phyloP scores from a whole-genome alignment of 1,139 yeast genomes.

The Yamadazyma taylorii region DNA sequence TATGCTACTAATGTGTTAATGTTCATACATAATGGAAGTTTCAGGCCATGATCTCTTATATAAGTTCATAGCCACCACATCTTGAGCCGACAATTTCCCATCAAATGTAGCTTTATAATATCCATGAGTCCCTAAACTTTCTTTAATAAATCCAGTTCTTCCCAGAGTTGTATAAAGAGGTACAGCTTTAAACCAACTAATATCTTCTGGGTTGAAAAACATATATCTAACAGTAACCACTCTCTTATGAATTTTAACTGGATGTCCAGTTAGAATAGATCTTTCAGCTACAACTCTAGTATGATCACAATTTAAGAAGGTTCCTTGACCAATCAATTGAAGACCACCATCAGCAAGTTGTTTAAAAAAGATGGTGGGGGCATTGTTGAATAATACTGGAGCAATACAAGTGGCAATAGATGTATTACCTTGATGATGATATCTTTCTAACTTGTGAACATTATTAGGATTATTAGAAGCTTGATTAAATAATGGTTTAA shows the following conservation, averaged over 20 bases:
- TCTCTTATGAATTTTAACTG: slow-evolving; percentile 90
- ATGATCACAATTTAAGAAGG: slow-evolving; percentile 84
- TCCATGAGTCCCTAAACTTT: slow-evolving; percentile 97
- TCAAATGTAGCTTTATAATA: slow-evolving; percentile 96
- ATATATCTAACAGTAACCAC: slow-evolving; percentile 93
- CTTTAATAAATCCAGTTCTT: slow-evolving; percentile 90
- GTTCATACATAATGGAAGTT: slow-evolving; percentile 22
- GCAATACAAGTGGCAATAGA: slow-evolving; percentile 87
- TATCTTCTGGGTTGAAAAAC: slow-evolving; percentile 93
- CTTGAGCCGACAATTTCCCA: slow-evolving; percentile 87
- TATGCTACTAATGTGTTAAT: not conserved
- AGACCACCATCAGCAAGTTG: slow-evolving; percentile 45
- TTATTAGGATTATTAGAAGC: slow-evolving; percentile 76
- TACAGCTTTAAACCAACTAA: slow-evolving; percentile 85
- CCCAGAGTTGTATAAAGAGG: slow-evolving; percentile 93
- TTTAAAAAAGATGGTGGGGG: slow-evolving; percentile 77
- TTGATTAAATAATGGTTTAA: slow-evolving; percentile 82
- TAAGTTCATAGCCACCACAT: slow-evolving; percentile 89
- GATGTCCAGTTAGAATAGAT: slow-evolving; percentile 88
- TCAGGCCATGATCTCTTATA: slow-evolving; percentile 94
- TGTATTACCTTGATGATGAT: slow-evolving; percentile 69
- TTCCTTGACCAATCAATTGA: slow-evolving; percentile 84
- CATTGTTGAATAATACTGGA: slow-evolving; percentile 81
- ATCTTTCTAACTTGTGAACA: slow-evolving; percentile 84
- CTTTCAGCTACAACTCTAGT: slow-evolving; percentile 85